phyloP scores from a whole-genome alignment of 306 rosid genomes.

The Carpinus viminea region DNA sequence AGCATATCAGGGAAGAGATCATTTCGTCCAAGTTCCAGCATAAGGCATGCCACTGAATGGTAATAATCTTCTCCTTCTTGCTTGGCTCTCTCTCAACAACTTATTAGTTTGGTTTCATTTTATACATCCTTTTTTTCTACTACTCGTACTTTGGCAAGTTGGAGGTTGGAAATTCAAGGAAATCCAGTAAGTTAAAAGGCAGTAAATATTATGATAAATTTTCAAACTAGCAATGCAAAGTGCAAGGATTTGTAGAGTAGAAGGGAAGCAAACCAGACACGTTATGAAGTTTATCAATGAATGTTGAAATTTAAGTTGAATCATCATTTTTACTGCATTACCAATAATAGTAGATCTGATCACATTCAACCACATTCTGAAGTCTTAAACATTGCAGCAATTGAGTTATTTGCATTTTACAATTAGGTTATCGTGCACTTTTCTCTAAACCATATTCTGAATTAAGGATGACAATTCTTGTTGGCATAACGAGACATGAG shows the following conservation, averaged over 20 bases:
- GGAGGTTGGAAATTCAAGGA: too few species aligned
- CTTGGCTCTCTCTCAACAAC: not conserved
- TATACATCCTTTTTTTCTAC: not conserved
- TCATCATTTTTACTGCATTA: not conserved
- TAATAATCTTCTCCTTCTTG: conserved; percentile 39
- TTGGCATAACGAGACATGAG: too few species aligned
- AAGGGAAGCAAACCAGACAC: not conserved
- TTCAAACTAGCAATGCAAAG: not conserved
- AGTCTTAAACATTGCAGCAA: not conserved
- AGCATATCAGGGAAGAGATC: conserved; percentile 94
- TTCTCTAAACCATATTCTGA: not conserved
- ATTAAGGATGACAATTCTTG: too few species aligned
- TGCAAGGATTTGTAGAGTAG: not conserved
- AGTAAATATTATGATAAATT: not conserved
- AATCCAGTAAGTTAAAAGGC: too few species aligned
- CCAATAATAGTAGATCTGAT: not conserved
- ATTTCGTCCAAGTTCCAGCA: conserved; percentile 85
- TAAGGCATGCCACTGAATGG: conserved; percentile 98
- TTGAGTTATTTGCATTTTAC: too few species aligned
- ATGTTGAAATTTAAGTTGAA: not conserved
- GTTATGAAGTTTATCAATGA: not conserved
- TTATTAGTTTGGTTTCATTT: not conserved
- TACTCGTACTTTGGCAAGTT: not conserved
- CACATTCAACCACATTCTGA: conserved; percentile 3
- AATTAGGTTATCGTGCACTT: not conserved